These are phyloP conservation scores for Drechslerella coelobrocha DNA, from an alignment of 2,329 filamentous ascomycete species.

Conservation along the genomic window DNA sequence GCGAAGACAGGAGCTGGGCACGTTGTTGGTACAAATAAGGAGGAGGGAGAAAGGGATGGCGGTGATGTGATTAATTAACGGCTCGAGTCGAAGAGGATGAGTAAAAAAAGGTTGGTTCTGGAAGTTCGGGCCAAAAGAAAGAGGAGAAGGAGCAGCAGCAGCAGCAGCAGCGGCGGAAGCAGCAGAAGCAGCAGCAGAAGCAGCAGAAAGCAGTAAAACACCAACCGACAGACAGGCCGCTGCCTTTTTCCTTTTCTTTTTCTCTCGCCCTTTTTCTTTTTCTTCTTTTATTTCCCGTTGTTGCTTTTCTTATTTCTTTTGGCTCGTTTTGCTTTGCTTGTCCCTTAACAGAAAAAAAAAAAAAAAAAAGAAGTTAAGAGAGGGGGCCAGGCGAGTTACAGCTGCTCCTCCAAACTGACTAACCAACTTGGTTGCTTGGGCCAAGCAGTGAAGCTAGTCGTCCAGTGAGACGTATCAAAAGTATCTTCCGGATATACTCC, in stretches of 20 bases:
- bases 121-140: slow-evolving; percentile 7
- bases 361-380: not conserved
- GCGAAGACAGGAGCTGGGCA: not conserved
- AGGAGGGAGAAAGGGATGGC: slow-evolving; percentile 12
- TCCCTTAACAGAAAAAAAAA: slow-evolving; percentile 12
- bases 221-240: not conserved
- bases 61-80: slow-evolving; percentile 7
- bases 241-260: slow-evolving; percentile 10
- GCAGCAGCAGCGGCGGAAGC: not conserved
- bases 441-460: no score
- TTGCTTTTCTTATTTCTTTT: no score
- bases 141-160: not conserved
- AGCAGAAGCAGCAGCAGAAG: not conserved
- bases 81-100: slow-evolving; percentile 2
- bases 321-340: not conserved
- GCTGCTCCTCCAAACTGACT: slow-evolving; percentile 13
- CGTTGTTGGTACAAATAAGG: slow-evolving; percentile 1
- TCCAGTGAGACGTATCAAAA: not conserved
- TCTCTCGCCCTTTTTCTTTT: not conserved
- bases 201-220: not conserved
- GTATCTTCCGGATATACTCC: slow-evolving; percentile 2
- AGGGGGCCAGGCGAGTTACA: slow-evolving; percentile 18
- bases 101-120: slow-evolving; percentile 28
- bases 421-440: no score
- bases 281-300: not conserved